These are phyloP conservation scores for Pseudogymnoascus sp. DNA, from an alignment of 2,329 filamentous ascomycete genomes.

Conservation along the genomic window DNA sequence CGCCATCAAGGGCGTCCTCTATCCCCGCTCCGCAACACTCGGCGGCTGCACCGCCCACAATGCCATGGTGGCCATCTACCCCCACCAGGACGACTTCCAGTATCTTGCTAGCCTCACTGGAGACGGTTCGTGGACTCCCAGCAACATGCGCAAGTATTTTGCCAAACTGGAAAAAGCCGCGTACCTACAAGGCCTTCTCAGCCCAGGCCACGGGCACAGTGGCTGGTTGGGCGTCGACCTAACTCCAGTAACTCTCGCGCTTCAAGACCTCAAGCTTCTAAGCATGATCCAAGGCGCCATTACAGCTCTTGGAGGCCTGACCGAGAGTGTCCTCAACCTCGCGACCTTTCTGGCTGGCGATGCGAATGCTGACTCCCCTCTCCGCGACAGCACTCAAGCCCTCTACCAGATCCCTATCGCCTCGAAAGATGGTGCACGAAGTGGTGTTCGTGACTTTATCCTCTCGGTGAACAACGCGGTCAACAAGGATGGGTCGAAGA, in stretches of 20 bases:
- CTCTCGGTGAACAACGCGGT: conserved; percentile 19
- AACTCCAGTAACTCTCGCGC: conserved; percentile 10
- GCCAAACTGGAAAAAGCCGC: conserved; percentile 12
- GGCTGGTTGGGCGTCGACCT: conserved; percentile 25
- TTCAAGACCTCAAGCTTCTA: conserved; percentile 12
- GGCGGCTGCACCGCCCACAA: conserved; percentile 26
- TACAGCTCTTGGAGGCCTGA: neutral
- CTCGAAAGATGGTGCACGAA: conserved; percentile 16
- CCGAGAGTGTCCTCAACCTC: conserved; percentile 10
- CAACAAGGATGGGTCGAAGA: conserved; percentile 16
- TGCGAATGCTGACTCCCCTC: conserved; percentile 19
- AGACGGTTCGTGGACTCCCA: conserved; percentile 20
- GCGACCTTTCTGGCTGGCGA: conserved; percentile 17
- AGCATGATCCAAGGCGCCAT: conserved; percentile 17
- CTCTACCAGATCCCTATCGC: conserved; percentile 23
- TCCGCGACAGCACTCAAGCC: conserved; percentile 18
- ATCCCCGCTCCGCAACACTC: conserved; percentile 26
- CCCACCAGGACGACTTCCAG: conserved; percentile 20
- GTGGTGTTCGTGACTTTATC: conserved; percentile 20
- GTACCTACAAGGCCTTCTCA: conserved; percentile 11
- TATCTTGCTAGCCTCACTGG: conserved; percentile 19
- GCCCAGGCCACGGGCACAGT: conserved; percentile 20
- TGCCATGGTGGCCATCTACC: conserved; percentile 19
- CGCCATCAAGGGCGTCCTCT: conserved; percentile 22
- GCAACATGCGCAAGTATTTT: conserved; percentile 21